phyloP scores from a whole-genome alignment of 2,329 filamentous ascomycete genomes.

The Pestalotiopsis sp. region DNA sequence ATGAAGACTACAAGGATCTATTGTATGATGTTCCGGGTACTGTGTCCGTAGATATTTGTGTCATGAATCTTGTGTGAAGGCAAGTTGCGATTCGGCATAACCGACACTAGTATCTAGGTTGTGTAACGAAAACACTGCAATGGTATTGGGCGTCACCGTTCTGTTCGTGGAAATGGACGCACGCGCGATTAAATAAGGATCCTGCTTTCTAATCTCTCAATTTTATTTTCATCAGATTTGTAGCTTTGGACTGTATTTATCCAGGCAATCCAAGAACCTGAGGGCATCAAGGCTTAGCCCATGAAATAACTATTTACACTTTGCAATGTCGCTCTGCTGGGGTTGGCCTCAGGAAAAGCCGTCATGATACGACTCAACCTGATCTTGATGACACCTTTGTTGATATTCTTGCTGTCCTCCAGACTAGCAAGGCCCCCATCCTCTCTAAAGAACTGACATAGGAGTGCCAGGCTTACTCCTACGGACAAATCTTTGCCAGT shows the following conservation, averaged over 20 bases:
- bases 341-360: constrained; percentile 76
- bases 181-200: neutral
- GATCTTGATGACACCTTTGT: constrained; percentile 76
- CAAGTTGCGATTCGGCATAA: neutral
- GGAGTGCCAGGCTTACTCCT: constrained; percentile 72
- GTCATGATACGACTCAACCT: constrained; percentile 82
- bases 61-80: neutral
- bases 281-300: constrained; percentile 23
- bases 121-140: neutral
- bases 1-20: too few relatives aligned
- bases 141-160: neutral
- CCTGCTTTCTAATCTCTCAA: neutral
- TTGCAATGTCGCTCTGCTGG: constrained; percentile 81
- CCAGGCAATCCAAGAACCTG: neutral
- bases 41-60: too few relatives aligned
- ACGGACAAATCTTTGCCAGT: constrained; percentile 80
- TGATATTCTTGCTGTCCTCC: constrained; percentile 40
- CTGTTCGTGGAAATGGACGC: neutral
- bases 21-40: too few relatives aligned
- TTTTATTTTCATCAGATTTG: neutral
- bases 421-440: constrained; percentile 43
- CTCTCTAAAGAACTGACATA: constrained; percentile 72
- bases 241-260: neutral
- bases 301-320: constrained; percentile 91
- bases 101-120: neutral